Base-by-base conservation (phyloP, 2,329 filamentous ascomycete genomes). In the Pestalotiopsis sp. region DNA sequence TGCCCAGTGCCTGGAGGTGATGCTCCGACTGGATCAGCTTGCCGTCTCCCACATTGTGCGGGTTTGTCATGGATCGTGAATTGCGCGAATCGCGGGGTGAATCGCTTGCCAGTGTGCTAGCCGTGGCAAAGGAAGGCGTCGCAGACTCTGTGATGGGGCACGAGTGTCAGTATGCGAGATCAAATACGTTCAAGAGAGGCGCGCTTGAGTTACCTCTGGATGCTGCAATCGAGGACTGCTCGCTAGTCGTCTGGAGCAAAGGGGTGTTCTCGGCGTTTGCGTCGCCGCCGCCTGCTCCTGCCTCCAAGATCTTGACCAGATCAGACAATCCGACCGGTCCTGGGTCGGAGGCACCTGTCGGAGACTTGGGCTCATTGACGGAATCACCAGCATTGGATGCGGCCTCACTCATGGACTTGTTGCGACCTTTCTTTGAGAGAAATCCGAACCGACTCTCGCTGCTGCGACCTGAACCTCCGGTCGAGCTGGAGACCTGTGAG, bases 401-500 rank as follows among this genome's bases (percentile, higher is more conserved):
- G 31, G 31, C 31, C 31, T 36, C 31, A 36, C 31, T 69, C 17
- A 72, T 63, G 41, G 75, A 72, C 65, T 79, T 81, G 73, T 78
- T 81, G 67, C 78, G 77, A 60, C 77, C 77, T 64, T 82, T 81
- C 31, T 79, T 76, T 45, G 82, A 78, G 64, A 88, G 82, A 60
- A 87, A 81, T 3, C 80, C 80, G 68, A 84, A 82, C 0, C 80
- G 77, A 52, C 82, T 74, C 25, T 79, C 77, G 58, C 75, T 78
- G 0, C 83, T 78, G 0, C 83, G 85, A 13, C 80, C 75, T 1
- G 82, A 84, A 68, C 82, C 84, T 9, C 31, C 31, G 6, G 31
- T 36, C n/a, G 80, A 80, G 7, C 80, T 81, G 2, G 85, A 86
- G 12, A 79, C 75, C 0, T 82, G 83, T 45, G 76, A 77, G 17